A percentile compares a stretch with the other conserved stretches of the same genome.
These are phyloP conservation scores for Suillus luteus DNA, from an alignment of 768 basidiomycete genomes.

Conservation along the genomic window DNA sequence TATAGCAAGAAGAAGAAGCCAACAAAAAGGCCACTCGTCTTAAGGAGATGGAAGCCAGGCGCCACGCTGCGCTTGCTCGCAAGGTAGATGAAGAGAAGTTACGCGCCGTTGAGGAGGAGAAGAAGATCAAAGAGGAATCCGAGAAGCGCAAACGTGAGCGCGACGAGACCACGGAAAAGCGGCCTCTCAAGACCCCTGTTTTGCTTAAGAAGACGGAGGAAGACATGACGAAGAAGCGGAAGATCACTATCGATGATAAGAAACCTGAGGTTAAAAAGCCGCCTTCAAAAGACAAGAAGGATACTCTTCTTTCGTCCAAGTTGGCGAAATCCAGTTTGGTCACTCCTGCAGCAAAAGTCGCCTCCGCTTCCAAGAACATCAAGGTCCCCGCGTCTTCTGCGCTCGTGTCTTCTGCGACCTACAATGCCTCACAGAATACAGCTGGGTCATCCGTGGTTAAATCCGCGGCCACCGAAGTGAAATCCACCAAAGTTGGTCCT, in stretches of 20 bases:
- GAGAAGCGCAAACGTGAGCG: constrained; percentile 83
- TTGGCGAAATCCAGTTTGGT: constrained; percentile 30
- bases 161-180: constrained; percentile 75
- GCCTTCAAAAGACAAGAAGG: constrained; percentile 55
- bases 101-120: constrained; percentile 65
- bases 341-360: constrained; percentile 27
- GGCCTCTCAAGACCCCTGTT: constrained; percentile 49
- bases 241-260: constrained; percentile 56
- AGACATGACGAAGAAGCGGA: constrained; percentile 72
- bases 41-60: constrained; percentile 81
- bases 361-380: constrained; percentile 37
- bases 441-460: constrained; percentile 32
- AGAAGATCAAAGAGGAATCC: constrained; percentile 68
- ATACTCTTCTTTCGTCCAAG: constrained; percentile 30
- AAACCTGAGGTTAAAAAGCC: constrained; percentile 63
- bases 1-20: constrained; percentile 85
- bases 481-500: constrained; percentile 39
- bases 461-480: constrained; percentile 33
- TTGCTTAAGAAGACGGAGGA: constrained; percentile 70
- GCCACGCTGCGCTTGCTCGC: constrained; percentile 67
- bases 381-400: constrained; percentile 36
- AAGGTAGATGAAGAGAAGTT: constrained; percentile 80
- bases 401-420: constrained; percentile 40
- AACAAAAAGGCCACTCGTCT: constrained; percentile 75
- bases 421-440: constrained; percentile 41